Evolutionary conservation across 371 early-diverging fungal species (phyloP), one percentile per base, ranked within the genome.

Genomic region (Lichtheimia hyalospora): DNA sequence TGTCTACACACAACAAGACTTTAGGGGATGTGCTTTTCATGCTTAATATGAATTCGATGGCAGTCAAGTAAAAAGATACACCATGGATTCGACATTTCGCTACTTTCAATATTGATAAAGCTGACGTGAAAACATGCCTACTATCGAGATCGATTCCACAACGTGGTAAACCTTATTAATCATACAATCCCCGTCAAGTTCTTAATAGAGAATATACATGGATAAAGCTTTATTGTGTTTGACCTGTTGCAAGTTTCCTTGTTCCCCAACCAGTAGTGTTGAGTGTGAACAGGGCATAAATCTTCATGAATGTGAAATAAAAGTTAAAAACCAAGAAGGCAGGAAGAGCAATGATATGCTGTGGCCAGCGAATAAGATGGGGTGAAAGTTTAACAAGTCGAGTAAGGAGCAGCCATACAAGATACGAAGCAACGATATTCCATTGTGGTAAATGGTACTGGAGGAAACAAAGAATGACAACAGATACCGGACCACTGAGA

Each of bases 241-340:
- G 58, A 8, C 49, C 59, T n/a, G 40, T 27, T 20, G 58, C 63
- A 18, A 42, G 27, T 54, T 51, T 52, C 21, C 88, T 75, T 0
- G 91, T 90, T 27, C 91, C 91, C 91, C 91, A 90, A 3, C 84
- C 89, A 44, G 87, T 87, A 49, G 83, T 81, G 57, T 89, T 85
- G 20, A 89, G 68, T 0, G 91, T 90, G 52, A 85, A 89, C 21
- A 89, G 69, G 5, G 88, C 88, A 64, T 87, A 88, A 12, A 87
- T 57, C 64, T 88, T 89, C 89, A 87, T 86, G 66, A 85, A 70
- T 13, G 89, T 87, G 64, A 90, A 90, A 52, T 84, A 85, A 54
- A 88, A 85, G 18, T 87, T 88, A 60, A 90, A 90, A 41, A 89
- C 49, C 34, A 90, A 55, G 79, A 84, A 89, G 6, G 84, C 83